Base-by-base conservation (phyloP, 108 stramenopile species). In the Stephanodiscus minutulus region DNA sequence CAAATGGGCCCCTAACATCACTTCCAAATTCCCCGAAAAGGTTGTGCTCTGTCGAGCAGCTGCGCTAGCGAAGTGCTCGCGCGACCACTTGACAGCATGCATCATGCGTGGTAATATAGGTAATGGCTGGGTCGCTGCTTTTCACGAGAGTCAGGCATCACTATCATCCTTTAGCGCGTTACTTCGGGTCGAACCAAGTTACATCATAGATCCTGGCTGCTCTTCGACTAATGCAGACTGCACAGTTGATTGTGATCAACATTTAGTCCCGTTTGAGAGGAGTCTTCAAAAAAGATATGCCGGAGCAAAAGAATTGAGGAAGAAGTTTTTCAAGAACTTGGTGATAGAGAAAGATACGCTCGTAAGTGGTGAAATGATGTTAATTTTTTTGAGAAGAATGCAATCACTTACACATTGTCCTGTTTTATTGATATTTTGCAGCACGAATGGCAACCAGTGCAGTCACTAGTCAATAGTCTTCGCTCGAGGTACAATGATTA, bases 161-260 rank as follows among this genome's bases (percentile, higher is more conserved):
- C 81, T 95, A 29, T 86, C 87, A 43, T 85, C 91, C 0, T 95
- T 86, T 67, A 90, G 88, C 77, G 86, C 83, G 15, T 65, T 95
- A 35, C 74, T 95, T 17, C 85, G 94, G 18, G 85, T 95, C 46
- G 81, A 86, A 50, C 28, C 82, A 20, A 66, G 79, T 62, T 86
- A 82, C 61, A 57, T 89, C 12, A 59, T 82, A 13, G 94, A 92
- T 73, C 13, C 50, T 7, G 88, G 79, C 39, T 87, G 87, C n/a
- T 87, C 88, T 44, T 91, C 94, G 4, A 88, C 88, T 46, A 62
- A 71, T 31, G 73, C 76, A 6, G 77, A 82, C 58, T 72, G 62
- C 22, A 52, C 52, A 5, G 52, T 72, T 17, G 41, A 37, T 52
- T 8, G 15, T 12, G 43, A 61, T 3, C 59, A 77, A 49, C 68